These are phyloP conservation scores for Apiotrichum veenhuisii DNA, from an alignment of 1,284 basidiomycete genomes.

Conservation along the genomic window DNA sequence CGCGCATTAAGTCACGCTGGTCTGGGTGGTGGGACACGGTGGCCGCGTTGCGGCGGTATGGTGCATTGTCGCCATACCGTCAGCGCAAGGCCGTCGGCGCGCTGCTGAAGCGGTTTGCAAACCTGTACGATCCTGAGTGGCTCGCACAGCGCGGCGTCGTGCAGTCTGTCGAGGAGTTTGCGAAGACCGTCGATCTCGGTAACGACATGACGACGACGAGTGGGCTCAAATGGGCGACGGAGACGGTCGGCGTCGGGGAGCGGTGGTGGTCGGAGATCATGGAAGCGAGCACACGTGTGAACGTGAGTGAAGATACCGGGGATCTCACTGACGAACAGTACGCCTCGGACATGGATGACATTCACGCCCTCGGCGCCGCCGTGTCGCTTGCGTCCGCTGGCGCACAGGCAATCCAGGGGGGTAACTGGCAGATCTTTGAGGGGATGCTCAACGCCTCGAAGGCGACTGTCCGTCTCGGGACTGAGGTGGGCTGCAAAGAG, in stretches of 20 bases:
- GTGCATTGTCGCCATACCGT: conserved; percentile 62
- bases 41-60: conserved; percentile 76
- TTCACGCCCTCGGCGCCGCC: conserved; percentile 76
- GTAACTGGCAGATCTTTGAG: conserved; percentile 84
- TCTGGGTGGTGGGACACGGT: conserved; percentile 66
- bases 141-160: conserved; percentile 31
- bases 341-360: conserved; percentile 62
- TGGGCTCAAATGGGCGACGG: conserved; percentile 60
- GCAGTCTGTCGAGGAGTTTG: conserved; percentile 34
- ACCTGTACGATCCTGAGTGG: conserved; percentile 39
- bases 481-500: conserved; percentile 53
- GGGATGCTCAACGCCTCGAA: conserved; percentile 67
- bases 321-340: conserved; percentile 36
- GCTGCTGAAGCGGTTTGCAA: conserved; percentile 30
- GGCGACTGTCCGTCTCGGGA: conserved; percentile 66
- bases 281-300: conserved; percentile 79
- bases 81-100: conserved; percentile 51
- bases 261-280: conserved; percentile 72
- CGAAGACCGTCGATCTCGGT: conserved; percentile 33
- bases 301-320: conserved; percentile 54
- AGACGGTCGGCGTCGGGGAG: conserved; percentile 55
- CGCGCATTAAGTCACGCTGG: conserved; percentile 44
- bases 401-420: conserved; percentile 66
- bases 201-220: conserved; percentile 55
- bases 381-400: conserved; percentile 69